Percentiles rank a stretch among this genome's conserved stretches.
phyloP scores from a whole-genome alignment of 495 filamentous ascomycete genomes.

The Penicillium mononematosum region DNA sequence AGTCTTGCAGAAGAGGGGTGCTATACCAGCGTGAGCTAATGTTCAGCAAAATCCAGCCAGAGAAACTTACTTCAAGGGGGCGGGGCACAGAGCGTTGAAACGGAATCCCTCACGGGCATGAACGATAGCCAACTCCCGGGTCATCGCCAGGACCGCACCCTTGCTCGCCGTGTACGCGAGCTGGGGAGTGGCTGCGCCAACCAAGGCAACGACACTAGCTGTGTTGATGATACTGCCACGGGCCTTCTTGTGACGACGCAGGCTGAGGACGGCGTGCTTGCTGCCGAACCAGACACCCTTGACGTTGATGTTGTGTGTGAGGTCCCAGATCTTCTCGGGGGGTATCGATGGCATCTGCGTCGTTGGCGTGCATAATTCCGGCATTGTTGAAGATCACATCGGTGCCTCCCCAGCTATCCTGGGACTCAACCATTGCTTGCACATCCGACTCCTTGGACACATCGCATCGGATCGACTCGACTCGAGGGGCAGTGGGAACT shows the following conservation, averaged over 20 bases:
- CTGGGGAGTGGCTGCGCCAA: slow-evolving; percentile 92
- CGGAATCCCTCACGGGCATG: slow-evolving; percentile 81
- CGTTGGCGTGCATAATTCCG: slow-evolving; percentile 92
- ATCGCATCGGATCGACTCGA: slow-evolving; percentile 64
- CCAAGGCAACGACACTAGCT: slow-evolving; percentile 86
- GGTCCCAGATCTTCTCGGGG: slow-evolving; percentile 92
- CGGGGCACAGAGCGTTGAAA: slow-evolving; percentile 91
- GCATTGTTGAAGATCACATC: slow-evolving; percentile 99
- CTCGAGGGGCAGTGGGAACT: slow-evolving; percentile 55
- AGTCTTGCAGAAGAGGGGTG: slow-evolving; percentile 85
- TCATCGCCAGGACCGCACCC: slow-evolving; percentile 87
- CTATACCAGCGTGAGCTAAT: slow-evolving; percentile 30
- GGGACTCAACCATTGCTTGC: slow-evolving; percentile 62
- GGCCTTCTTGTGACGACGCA: slow-evolving; percentile 78
- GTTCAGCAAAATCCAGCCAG: neutral
- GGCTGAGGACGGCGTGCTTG: slow-evolving; percentile 84
- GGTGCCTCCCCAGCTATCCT: slow-evolving; percentile 85
- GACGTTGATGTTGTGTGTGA: slow-evolving; percentile 92
- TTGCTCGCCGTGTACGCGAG: slow-evolving; percentile 94
- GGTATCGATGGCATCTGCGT: slow-evolving; percentile 81
- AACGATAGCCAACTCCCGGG: slow-evolving; percentile 77
- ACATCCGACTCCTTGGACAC: slow-evolving; percentile 74
- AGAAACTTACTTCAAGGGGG: slow-evolving; percentile 71
- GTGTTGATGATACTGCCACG: slow-evolving; percentile 90
- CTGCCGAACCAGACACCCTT: slow-evolving; percentile 97